Base-by-base conservation (phyloP, 305 asterid species). In the Fraxinus velutina region DNA sequence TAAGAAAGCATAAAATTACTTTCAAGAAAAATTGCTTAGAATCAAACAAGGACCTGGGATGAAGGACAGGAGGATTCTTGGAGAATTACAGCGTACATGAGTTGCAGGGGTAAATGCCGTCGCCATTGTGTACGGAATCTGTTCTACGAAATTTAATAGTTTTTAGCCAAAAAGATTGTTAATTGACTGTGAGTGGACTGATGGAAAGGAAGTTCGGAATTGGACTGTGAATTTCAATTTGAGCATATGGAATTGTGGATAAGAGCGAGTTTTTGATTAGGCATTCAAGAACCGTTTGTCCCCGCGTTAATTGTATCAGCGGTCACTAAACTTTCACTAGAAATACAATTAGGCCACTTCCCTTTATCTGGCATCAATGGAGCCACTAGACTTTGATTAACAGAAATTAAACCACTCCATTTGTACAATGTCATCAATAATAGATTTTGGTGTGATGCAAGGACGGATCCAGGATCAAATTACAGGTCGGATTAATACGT, bases 31-130 rank as follows among this genome's bases (percentile, higher is more conserved):
- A 1, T 29, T 27, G 39, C 19, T 27, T 17, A 68, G 39, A 68
- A 27, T 27, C 33, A 68, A 68, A 29, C 32, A 29, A n/a, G 39
- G 68, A 84, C 94, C 89, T 84, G 92, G 75, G 82, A n/a, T 33
- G 90, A 82, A 77, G 83, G 81, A 72, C 91, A 79, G 33, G 88
- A 68, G 21, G 19, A 29, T 29, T 73, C 85, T 89, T 68, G 92
- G 80, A 83, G 88, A 71, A 76, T 74, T 83, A 39, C 92, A 87
- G 73, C 93, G 92, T 7, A 88, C 60, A 55, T 89, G 90, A 62
- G 95, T 81, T 76, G 91, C 91, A 50, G 96, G 89, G 17, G 97
- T 89, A 77, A 91, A 83, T 27, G 92, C 30, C 75, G 89, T 80
- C 79, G 98, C 90, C 98, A 95, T 95, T 76, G 77, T 70, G 32